Percentiles rank a stretch among this genome's conserved stretches.
phyloP scores from a whole-genome alignment of 2,329 filamentous ascomycete genomes.

The Remersonia thermophila region DNA sequence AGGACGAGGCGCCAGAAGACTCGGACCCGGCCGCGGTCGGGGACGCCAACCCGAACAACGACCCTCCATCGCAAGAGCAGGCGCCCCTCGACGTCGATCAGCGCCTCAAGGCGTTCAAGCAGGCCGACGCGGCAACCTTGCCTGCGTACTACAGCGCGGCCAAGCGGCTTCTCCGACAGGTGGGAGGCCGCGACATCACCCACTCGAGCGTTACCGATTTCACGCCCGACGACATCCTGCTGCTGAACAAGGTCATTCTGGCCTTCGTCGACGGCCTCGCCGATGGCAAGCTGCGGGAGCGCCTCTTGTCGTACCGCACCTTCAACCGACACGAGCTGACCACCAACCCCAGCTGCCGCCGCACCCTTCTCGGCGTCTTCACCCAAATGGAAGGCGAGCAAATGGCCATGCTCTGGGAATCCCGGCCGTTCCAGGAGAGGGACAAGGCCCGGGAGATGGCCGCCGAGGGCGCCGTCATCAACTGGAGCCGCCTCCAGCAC shows the following conservation, averaged over 20 bases:
- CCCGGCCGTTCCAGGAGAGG: constrained; percentile 24
- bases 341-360: constrained; percentile 21
- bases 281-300: constrained; percentile 32
- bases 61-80: background rate
- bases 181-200: constrained; percentile 38
- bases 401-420: constrained; percentile 35
- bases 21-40: background rate
- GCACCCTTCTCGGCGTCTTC: constrained; percentile 41
- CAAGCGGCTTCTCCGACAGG: constrained; percentile 36
- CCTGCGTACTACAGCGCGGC: constrained; percentile 35
- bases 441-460: constrained; percentile 25
- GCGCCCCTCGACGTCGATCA: constrained; percentile 1
- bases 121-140: constrained; percentile 21
- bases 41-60: constrained; percentile 1
- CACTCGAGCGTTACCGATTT: constrained; percentile 34
- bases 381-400: constrained; percentile 45
- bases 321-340: constrained; percentile 26
- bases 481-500: constrained; percentile 35
- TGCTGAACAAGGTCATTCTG: constrained; percentile 39
- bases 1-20: constrained; percentile 10
- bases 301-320: constrained; percentile 35
- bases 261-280: constrained; percentile 43
- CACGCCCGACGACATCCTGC: constrained; percentile 29
- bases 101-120: constrained; percentile 6
- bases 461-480: constrained; percentile 25